Evolutionary conservation across 2,329 filamentous ascomycete genomes (phyloP), one percentile per base, ranked within the genome.

Genomic region (Bipolaris cookei): DNA sequence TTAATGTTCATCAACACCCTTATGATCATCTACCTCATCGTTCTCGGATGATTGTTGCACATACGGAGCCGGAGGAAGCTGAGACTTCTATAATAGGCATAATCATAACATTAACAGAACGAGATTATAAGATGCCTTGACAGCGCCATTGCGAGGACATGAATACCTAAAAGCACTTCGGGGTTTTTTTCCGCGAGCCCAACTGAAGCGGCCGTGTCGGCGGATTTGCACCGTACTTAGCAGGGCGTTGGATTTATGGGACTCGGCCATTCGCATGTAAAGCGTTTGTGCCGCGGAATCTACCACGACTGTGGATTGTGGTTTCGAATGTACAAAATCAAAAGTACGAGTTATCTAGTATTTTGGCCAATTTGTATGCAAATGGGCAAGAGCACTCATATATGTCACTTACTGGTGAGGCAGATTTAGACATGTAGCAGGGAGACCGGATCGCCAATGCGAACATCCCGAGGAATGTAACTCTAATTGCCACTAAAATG

Each of bases 1-100:
- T 68, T 77, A 54, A 77, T 77, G 61, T 67, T 72, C 48, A 76
- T 77, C 59, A 77, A 77, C 58, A 76, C 74, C 4, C 58, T 74
- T 37, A 73, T 77, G 59, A 77, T 77, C 55, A 54, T 76, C 6
- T 77, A 77, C 58, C 66, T 75, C 28, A 58, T 77, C 11, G 66
- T 76, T 25, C 66, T 76, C 30, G 73, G 73, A 42, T 75, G 70
- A 75, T 56, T 55, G 46, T 43, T 20, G 30, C 54, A 42, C 48
- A 58, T 35, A 58, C 20, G 50, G 32, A n/a, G 51, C 41, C 47
- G 34, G 42, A 46, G 28, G 28, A 55, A 28, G 23, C 43, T 32
- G 35, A 46, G 38, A 51, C 51, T 46, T 56, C 54, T 25, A 49
- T 48, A 37, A 51, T 28, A 48, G 44, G 44, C 44, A 57, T 43